These are phyloP conservation scores for Maudiozyma humilis DNA, from an alignment of 1,139 yeast genomes.

Conservation along the genomic window DNA sequence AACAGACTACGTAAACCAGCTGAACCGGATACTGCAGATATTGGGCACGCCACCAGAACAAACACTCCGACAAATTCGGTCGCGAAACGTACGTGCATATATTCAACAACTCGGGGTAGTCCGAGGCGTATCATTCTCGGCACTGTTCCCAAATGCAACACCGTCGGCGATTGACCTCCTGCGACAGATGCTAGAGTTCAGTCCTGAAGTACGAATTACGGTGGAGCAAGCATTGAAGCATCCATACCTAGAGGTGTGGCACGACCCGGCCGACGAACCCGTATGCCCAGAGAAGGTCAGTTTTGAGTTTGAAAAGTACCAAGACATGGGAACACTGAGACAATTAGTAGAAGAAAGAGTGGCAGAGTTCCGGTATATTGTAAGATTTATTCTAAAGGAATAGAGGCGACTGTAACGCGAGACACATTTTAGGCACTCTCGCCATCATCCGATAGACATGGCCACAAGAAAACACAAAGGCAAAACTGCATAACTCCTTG, in stretches of 20 bases:
- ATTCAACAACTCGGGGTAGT: conserved; percentile 77
- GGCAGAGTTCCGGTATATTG: conserved; percentile 67
- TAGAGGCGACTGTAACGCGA: too few species aligned
- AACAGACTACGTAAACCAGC: conserved; percentile 89
- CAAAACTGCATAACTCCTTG: too few species aligned
- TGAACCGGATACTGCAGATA: conserved; percentile 75
- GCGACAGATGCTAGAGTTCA: conserved; percentile 75
- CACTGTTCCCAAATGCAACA: conserved; percentile 74
- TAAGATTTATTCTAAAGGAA: conserved; percentile 24
- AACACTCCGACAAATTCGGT: conserved; percentile 75
- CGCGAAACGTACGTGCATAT: conserved; percentile 85
- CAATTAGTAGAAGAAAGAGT: conserved; percentile 79
- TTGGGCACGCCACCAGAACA: conserved; percentile 88
- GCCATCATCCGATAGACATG: too few species aligned
- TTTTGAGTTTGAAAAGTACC: conserved; percentile 80
- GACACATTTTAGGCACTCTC: too few species aligned
- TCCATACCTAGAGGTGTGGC: conserved; percentile 89
- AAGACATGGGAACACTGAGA: conserved; percentile 70
- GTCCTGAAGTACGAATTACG: conserved; percentile 77
- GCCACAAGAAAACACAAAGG: too few species aligned
- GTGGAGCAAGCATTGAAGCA: conserved; percentile 86
- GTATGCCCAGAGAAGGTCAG: conserved; percentile 77
- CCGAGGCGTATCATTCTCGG: conserved; percentile 70
- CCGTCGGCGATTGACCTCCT: conserved; percentile 80
- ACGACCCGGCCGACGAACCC: conserved; percentile 93